phyloP scores from a whole-genome alignment of 2,329 filamentous ascomycete genomes.

The Calonectria hawksworthii region DNA sequence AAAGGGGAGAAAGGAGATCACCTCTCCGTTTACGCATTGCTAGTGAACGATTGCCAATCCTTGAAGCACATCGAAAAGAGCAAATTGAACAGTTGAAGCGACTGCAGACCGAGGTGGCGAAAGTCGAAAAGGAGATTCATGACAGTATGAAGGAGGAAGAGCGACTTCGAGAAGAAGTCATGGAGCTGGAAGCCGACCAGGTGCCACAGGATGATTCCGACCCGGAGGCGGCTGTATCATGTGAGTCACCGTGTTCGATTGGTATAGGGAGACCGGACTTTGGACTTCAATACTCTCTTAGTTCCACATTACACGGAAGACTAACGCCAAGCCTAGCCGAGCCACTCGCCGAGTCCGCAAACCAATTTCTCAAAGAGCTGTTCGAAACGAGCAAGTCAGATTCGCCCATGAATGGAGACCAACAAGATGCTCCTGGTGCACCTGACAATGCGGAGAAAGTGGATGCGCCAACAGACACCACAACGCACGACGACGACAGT shows the following conservation, averaged over 20 bases:
- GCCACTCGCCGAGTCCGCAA: not conserved
- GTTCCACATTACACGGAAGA: constrained; percentile 8
- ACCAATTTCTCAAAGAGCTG: not conserved
- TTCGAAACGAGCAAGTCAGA: constrained; percentile 4
- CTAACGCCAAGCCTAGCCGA: constrained; percentile 36
- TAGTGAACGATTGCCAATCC: constrained; percentile 53
- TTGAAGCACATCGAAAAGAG: constrained; percentile 53
- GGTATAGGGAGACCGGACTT: not conserved
- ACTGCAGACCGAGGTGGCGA: constrained; percentile 61
- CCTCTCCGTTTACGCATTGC: constrained; percentile 51
- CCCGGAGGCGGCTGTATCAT: constrained; percentile 27
- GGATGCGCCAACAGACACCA: not conserved
- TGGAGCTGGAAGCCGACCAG: constrained; percentile 31
- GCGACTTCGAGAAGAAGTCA: constrained; percentile 47
- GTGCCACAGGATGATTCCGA: constrained; percentile 30
- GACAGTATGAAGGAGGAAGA: constrained; percentile 53
- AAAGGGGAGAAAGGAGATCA: constrained; percentile 25
- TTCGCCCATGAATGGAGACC: constrained; percentile 10
- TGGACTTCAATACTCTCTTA: constrained; percentile 7
- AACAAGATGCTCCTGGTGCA: constrained; percentile 29
- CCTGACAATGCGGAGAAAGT: not conserved
- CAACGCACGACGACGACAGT: not conserved
- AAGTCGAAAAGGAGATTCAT: constrained; percentile 63
- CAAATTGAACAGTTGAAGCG: constrained; percentile 62
- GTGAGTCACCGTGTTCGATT: constrained; percentile 28